Evolutionary conservation across 75 land plant species (phyloP).

Genomic region (Selaginella tamariscina): DNA sequence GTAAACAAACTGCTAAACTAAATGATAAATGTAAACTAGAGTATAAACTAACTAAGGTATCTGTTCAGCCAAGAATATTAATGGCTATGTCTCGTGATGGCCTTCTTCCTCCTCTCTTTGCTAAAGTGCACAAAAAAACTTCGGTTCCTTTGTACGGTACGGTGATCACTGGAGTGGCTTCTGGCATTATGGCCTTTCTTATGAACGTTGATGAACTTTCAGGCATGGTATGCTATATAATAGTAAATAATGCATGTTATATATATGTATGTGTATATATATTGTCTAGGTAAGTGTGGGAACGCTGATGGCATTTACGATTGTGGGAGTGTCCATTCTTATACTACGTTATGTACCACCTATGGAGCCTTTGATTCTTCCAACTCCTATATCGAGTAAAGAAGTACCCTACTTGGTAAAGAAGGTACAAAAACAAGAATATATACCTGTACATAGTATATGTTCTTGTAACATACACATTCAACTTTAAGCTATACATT

Average conservation of each 20-base stretch:
- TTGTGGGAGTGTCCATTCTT: conserved; percentile 69
- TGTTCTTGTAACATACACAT: too few species aligned
- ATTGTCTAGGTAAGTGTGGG: conserved; percentile 82
- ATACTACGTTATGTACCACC: conserved; percentile 83
- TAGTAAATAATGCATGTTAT: not conserved
- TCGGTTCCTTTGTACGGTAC: conserved; percentile 87
- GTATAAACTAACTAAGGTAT: conserved; percentile 13
- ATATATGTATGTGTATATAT: not conserved
- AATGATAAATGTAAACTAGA: not conserved
- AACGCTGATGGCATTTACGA: conserved; percentile 75
- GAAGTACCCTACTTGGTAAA: not conserved
- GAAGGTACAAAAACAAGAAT: too few species aligned
- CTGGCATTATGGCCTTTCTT: conserved; percentile 55
- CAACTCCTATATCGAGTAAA: not conserved
- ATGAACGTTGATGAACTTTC: conserved; percentile 88
- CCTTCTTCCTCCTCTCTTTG: conserved; percentile 74
- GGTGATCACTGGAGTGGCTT: conserved; percentile 47
- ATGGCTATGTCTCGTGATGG: conserved; percentile 99
- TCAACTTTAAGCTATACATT: too few species aligned
- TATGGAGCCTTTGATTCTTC: conserved; percentile 40
- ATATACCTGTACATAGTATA: too few species aligned
- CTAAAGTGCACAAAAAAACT: conserved; percentile 46
- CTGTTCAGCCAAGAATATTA: conserved; percentile 87
- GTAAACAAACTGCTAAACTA: conserved; percentile 16
- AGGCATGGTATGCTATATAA: conserved; percentile 58